A percentile compares a stretch with the other conserved stretches of the same genome.
Conservation (phyloP, 768 basidiomycete species). For the Gautieria morchelliformis region DNA sequence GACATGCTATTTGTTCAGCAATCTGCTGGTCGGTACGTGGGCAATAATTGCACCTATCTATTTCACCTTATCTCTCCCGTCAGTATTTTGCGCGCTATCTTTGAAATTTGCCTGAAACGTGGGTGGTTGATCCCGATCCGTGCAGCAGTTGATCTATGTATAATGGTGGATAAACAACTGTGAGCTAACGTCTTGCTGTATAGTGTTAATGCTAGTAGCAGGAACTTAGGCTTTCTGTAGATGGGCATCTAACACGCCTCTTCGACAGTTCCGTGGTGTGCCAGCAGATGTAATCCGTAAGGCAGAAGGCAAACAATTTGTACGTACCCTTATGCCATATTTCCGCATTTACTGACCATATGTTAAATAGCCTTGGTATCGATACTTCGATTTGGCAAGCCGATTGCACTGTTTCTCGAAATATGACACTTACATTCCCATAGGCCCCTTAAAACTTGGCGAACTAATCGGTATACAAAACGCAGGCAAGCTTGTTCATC, state of each 20-base stretch:
- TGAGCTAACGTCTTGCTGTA: constrained; percentile 23
- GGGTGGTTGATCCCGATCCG: constrained; percentile 96
- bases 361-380: constrained; percentile 72
- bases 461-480: constrained; percentile 92
- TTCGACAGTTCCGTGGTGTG: constrained; percentile 91
- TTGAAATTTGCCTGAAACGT: constrained; percentile 94
- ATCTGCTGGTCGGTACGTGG: constrained; percentile 75
- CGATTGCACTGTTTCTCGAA: neutral
- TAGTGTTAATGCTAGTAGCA: neutral
- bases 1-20: constrained; percentile 98
- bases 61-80: constrained; percentile 1
- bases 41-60: neutral
- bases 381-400: constrained; percentile 81
- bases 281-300: constrained; percentile 79
- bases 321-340: constrained; percentile 27
- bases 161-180: constrained; percentile 90
- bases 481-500: constrained; percentile 84
- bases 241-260: constrained; percentile 97
- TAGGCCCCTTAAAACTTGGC: constrained; percentile 78
- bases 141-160: constrained; percentile 86
- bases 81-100: constrained; percentile 90
- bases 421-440: constrained; percentile 3
- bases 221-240: constrained; percentile 28
- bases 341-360: neutral
- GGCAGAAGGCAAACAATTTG: constrained; percentile 96